Base-by-base conservation (phyloP, 306 rosid species). In the Quercus mongolica region DNA sequence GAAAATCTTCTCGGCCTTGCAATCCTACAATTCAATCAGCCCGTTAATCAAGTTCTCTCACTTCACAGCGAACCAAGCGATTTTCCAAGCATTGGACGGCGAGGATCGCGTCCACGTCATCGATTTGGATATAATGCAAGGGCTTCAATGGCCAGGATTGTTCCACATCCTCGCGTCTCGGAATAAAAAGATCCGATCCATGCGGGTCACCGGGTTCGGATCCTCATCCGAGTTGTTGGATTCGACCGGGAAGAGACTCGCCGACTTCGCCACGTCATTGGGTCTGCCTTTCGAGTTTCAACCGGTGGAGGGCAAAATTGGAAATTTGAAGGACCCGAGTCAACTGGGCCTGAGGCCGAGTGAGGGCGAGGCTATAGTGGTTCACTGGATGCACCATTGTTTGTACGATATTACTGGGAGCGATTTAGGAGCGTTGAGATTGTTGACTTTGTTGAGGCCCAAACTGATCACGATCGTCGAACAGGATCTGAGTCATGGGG, bases 381-480 rank as follows among this genome's bases (percentile, higher is more conserved):
- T 95, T 28, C 99, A 95, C 83, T 95, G 98, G 99, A 95, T 95
- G 99, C 99, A 95, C 73, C 99, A 95, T 76, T 95, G 99, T 26
- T 28, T 95, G 46, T 95, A 95, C 71, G 98, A 95, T 79, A 87
- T 95, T 44, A 95, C 99, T 0, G 99, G 99, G 1, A 91, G 99
- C 78, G 99, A 95, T 75, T 31, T 91, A 19, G 94, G 87, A 28
- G 80, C 99, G 88, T 44, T 95, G 87, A 76, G 92, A 73, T 54
- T 89, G 84, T 41, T 95, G 84, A 83, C 79, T 17, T 63, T 78
- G 82, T 69, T 95, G 4, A 69, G 95, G 67, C 99, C 99, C 0
- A 95, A 91, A 69, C 78, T 95, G 67, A 91, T 95, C 77, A 93
- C 97, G 1, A 85, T 89, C 73, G 96, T 93, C 2, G 99, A 95